Evolutionary conservation across 441 rosid species (phyloP).

Genomic region (Oxalis stricta): DNA sequence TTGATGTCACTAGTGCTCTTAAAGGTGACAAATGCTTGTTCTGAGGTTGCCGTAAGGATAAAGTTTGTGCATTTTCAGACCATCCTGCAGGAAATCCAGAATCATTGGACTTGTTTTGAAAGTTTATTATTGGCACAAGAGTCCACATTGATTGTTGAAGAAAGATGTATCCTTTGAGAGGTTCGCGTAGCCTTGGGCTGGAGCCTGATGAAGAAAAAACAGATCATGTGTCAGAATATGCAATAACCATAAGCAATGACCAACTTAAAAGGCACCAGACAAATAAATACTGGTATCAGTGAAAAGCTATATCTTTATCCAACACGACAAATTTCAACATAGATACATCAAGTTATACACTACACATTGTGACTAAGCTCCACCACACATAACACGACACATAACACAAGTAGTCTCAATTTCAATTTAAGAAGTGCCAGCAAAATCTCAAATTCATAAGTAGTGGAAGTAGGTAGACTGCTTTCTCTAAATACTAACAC

Average conservation of each 20-base stretch:
- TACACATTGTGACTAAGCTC: no score
- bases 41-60: conserved; percentile 14
- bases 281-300: not conserved
- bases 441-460: no score
- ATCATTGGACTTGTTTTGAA: conserved; percentile 11
- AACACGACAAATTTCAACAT: no score
- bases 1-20: conserved; percentile 52
- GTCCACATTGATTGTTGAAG: conserved; percentile 19
- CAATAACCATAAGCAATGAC: not conserved
- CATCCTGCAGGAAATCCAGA: conserved; percentile 19
- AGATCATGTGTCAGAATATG: no score
- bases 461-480: no score
- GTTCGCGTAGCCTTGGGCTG: conserved; percentile 27
- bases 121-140: conserved; percentile 12
- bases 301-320: no score
- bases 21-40: conserved; percentile 20
- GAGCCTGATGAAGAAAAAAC: conserved; percentile 15
- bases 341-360: no score
- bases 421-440: no score
- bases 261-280: not conserved
- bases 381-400: no score
- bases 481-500: no score
- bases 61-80: conserved; percentile 17
- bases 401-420: no score
- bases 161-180: conserved; percentile 24